Evolutionary conservation across 2,329 filamentous ascomycete species (phyloP).

Genomic region (Fusarium falciforme): DNA sequence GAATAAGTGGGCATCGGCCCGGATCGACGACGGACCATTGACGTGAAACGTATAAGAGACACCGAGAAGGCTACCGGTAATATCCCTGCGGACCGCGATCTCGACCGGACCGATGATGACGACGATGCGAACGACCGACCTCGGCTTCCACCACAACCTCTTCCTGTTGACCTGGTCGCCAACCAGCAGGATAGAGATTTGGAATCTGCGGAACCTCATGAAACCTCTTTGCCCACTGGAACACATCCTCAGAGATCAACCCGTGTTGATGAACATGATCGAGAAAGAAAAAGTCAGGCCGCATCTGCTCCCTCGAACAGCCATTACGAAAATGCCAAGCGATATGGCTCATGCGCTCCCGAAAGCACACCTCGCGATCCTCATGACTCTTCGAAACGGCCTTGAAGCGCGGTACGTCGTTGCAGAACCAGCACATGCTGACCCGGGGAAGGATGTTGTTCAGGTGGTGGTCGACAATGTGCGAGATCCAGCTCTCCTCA

Average conservation of each 20-base stretch:
- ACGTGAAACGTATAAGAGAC: neutral
- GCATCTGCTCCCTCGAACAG: constrained; percentile 36
- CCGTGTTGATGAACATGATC: constrained; percentile 48
- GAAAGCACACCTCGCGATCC: constrained; percentile 45
- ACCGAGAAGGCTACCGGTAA: neutral
- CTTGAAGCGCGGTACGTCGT: constrained; percentile 50
- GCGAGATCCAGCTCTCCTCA: constrained; percentile 57
- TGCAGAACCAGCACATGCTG: constrained; percentile 64
- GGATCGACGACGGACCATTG: neutral
- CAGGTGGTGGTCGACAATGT: constrained; percentile 55
- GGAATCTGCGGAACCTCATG: constrained; percentile 36
- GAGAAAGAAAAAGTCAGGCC: constrained; percentile 56
- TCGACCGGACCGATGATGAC: neutral
- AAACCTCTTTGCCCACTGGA: constrained; percentile 27
- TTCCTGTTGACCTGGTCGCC: neutral
- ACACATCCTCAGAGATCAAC: constrained; percentile 45
- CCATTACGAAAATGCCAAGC: constrained; percentile 54
- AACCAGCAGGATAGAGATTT: constrained; percentile 30
- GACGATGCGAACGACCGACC: constrained; percentile 6
- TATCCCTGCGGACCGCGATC: constrained; percentile 7
- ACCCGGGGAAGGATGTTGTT: constrained; percentile 47
- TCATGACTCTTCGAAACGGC: constrained; percentile 9
- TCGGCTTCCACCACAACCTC: constrained; percentile 5
- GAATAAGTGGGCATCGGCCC: constrained; percentile 1
- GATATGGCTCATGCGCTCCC: constrained; percentile 62